Conservation (phyloP, 2,329 filamentous ascomycete species). For the Penicillium sp. region DNA sequence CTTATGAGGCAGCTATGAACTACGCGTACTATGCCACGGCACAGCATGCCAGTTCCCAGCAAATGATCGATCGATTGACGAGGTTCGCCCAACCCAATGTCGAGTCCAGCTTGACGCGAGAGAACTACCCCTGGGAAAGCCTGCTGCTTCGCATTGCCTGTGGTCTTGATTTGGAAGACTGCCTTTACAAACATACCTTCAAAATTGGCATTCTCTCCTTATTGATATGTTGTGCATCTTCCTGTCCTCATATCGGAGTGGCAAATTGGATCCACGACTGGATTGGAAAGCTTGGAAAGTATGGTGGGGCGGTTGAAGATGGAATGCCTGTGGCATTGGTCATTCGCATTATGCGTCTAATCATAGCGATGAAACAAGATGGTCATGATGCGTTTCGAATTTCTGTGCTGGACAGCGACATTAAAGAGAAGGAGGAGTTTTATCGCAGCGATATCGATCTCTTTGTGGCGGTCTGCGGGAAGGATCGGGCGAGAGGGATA, state of each 20-base stretch:
- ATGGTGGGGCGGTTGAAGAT: background rate
- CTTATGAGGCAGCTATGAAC: background rate
- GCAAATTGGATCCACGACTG: background rate
- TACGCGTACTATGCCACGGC: background rate
- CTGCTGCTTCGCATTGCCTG: background rate
- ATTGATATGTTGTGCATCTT: background rate
- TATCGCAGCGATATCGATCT: background rate
- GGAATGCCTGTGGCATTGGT: background rate
- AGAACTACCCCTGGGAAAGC: background rate
- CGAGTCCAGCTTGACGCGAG: background rate
- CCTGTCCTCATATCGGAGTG: background rate
- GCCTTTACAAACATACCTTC: background rate
- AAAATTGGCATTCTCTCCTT: background rate
- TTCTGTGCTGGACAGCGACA: background rate
- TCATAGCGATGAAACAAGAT: background rate
- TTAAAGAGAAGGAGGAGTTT: background rate
- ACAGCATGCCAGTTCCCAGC: background rate
- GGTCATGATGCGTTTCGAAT: background rate
- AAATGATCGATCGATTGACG: background rate
- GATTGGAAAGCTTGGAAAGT: background rate
- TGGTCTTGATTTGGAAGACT: background rate
- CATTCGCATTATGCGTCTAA: background rate
- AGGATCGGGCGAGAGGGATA: background rate
- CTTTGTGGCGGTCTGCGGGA: background rate
- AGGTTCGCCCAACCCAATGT: background rate